These are phyloP conservation scores for Patellifolia procumbens DNA, from an alignment of 179 eudicot species.

Conservation along the genomic window DNA sequence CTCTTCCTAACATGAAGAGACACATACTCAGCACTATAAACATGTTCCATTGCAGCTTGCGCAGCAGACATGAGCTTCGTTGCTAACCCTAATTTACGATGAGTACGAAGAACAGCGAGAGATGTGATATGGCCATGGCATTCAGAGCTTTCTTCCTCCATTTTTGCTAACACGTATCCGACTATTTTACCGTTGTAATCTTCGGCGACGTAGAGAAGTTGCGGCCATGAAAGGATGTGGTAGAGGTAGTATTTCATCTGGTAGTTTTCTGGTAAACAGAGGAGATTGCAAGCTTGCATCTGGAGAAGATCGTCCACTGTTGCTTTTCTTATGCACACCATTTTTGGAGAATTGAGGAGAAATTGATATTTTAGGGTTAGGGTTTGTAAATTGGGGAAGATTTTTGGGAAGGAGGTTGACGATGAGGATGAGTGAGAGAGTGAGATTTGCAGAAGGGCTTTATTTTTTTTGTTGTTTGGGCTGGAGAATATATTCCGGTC, in stretches of 20 bases:
- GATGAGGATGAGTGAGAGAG: too few relatives aligned
- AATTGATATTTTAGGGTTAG: constrained; percentile 18
- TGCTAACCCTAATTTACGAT: constrained; percentile 80
- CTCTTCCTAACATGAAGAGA: constrained; percentile 84
- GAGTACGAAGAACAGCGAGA: constrained; percentile 81
- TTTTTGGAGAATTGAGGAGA: constrained; percentile 19
- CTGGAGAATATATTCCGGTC: not conserved
- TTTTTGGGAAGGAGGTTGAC: not conserved
- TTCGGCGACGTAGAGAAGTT: constrained; percentile 81
- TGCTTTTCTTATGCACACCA: constrained; percentile 84
- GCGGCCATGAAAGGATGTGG: constrained; percentile 87
- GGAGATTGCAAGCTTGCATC: constrained; percentile 74
- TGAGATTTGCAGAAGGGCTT: not conserved
- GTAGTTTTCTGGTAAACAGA: constrained; percentile 83
- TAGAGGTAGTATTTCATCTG: constrained; percentile 88
- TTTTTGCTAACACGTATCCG: constrained; percentile 90
- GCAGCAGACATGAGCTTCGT: constrained; percentile 96
- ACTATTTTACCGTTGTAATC: constrained; percentile 86
- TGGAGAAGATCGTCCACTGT: constrained; percentile 71
- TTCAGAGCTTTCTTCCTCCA: constrained; percentile 85
- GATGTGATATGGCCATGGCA: constrained; percentile 93
- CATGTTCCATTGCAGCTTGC: constrained; percentile 84
- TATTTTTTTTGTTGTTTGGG: not conserved
- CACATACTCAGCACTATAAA: constrained; percentile 63
- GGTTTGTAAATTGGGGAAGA: constrained; percentile 16